Evolutionary conservation across 257 asterid genomes (phyloP), one percentile per base, ranked within the genome.

Genomic region (Lavandula angustifolia): DNA sequence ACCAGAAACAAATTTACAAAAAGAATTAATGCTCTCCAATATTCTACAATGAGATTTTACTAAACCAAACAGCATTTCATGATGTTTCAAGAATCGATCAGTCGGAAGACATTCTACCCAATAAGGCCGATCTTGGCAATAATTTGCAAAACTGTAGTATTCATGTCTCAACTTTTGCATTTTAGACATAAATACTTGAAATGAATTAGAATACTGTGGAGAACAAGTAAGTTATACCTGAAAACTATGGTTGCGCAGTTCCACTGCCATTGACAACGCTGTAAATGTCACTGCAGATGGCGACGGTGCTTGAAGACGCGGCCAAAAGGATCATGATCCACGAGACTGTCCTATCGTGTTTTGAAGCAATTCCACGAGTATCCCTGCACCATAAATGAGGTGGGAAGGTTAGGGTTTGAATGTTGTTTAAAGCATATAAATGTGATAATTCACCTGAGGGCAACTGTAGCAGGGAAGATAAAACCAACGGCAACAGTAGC

Each of bases 231-330:
- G 37, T 16, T 38, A 16, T 56, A 57, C 62, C 67, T 64, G 60
- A 64, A 35, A 34, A 38, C 66, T 68, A 75, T 29, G 76, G 71
- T 75, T 79, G 60, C 16, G 78, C 64, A 63, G 64, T 69, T 59
- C 55, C 66, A 47, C 62, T 68, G 71, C 82, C 80, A 38, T 64
- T 64, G 61, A 80, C 53, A 75, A 83, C 70, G 75, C 88, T 73
- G 67, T 90, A 90, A 40, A 90, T 79, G 72, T 90, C 97, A 65
- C 97, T 77, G 79, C 95, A 85, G 77, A 90, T 87, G 61, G 96
- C 97, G 38, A 87, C 92, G 6, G 87, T 68, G 75, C 95, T 87
- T 43, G 97, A 90, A 54, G 84, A 85, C 69, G 83, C 95, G 4
- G 95, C 95, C 73, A 87, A 67, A 33, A 87, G 66, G 69, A 90